Evolutionary conservation across 2,329 filamentous ascomycete species (phyloP), one percentile per base, ranked within the genome.

Genomic region (Ophioceras dolichostomum): DNA sequence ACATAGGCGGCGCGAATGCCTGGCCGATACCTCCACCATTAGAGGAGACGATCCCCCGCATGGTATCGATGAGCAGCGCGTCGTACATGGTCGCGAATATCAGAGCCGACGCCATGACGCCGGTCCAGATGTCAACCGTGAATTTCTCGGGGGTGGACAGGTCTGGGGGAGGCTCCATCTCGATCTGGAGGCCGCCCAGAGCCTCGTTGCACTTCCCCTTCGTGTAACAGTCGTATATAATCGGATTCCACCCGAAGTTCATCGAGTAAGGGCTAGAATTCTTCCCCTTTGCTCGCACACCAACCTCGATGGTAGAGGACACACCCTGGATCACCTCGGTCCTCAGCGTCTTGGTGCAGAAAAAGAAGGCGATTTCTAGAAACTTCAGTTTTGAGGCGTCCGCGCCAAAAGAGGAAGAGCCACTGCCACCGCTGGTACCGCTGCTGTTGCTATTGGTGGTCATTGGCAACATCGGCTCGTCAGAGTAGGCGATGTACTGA

Each of bases 401-500:
- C n/a, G n/a, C n/a, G n/a, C n/a, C n/a, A n/a, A n/a, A n/a, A n/a
- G n/a, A n/a, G n/a, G n/a, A n/a, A n/a, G n/a, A n/a, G n/a, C n/a
- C n/a, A n/a, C n/a, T n/a, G n/a, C n/a, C n/a, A n/a, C n/a, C n/a
- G n/a, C n/a, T n/a, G n/a, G n/a, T n/a, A n/a, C n/a, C n/a, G n/a
- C n/a, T n/a, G n/a, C n/a, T n/a, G n/a, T n/a, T n/a, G n/a, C n/a
- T n/a, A n/a, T n/a, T n/a, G 3, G 40, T 33, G 12, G 36, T 14
- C 18, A 14, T 16, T 17, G 34, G 41, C 26, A 37, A 32, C 7
- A 45, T 14, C 20, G 41, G 36, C 10, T 38, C 38, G 32, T 43
- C 38, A 10, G 44, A 42, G 38, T 46, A 48, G 7, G 46, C 46
- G n/a, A 48, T n/a, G 26, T 44, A 46, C 19, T 38, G 38, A 30